Percentiles rank a stretch among this genome's conserved stretches.
phyloP scores from a whole-genome alignment of 75 land plant genomes.

The Larix kaempferi region DNA sequence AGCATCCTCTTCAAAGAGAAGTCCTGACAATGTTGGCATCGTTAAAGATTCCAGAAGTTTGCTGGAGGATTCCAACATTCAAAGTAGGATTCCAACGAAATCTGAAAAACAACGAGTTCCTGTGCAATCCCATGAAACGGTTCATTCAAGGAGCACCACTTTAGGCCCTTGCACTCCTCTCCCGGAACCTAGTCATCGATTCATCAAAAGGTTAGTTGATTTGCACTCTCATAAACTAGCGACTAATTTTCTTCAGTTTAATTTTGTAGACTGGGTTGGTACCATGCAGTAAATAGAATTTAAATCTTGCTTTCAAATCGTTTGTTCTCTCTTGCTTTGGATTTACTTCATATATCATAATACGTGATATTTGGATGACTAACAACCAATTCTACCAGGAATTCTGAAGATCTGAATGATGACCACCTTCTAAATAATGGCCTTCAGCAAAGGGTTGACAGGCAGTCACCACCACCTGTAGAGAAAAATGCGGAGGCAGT shows the following conservation, averaged over 20 bases:
- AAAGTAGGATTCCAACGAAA: too few relatives aligned
- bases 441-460: neutral
- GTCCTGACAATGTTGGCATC: neutral
- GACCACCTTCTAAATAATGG: neutral
- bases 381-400: neutral
- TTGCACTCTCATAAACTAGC: too few relatives aligned
- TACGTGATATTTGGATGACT: neutral
- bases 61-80: too few relatives aligned
- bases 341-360: neutral
- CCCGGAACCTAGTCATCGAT: neutral
- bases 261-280: too few relatives aligned
- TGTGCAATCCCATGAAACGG: neutral
- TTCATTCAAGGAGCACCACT: neutral
- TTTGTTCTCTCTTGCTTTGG: neutral
- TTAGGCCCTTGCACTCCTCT: slow-evolving; percentile 1
- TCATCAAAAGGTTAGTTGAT: neutral
- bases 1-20: slow-evolving; percentile 9
- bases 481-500: neutral
- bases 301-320: neutral
- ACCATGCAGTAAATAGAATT: too few relatives aligned
- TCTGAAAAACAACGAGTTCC: too few relatives aligned
- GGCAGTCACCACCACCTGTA: neutral
- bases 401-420: slow-evolving; percentile 1
- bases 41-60: neutral
- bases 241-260: too few relatives aligned